Evolutionary conservation across 2,329 filamentous ascomycete species (phyloP).

Genomic region (Fusarium goolgardi): DNA sequence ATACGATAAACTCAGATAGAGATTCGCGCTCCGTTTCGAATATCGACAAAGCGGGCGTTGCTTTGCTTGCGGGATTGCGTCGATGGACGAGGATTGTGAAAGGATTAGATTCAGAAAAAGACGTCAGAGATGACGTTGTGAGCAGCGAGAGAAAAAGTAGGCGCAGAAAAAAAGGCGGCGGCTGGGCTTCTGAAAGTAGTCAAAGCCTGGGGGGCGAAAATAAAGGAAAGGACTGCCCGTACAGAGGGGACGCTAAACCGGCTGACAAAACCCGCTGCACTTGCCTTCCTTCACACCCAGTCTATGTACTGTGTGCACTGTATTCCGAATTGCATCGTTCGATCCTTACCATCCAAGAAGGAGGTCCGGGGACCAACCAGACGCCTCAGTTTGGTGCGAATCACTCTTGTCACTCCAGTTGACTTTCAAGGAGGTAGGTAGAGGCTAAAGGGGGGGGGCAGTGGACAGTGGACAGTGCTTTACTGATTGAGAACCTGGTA

Average conservation of each 20-base stretch:
- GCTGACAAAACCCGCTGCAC: slow-evolving; percentile 38
- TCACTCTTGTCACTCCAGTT: slow-evolving; percentile 19
- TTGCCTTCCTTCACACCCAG: background rate
- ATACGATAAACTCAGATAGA: slow-evolving; percentile 18
- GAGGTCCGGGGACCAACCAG: slow-evolving; percentile 35
- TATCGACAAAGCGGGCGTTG: slow-evolving; percentile 44
- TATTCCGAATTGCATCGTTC: slow-evolving; percentile 44
- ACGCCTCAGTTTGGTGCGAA: slow-evolving; percentile 1
- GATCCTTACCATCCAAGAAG: slow-evolving; percentile 40
- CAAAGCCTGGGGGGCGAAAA: slow-evolving; percentile 35
- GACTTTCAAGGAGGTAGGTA: slow-evolving; percentile 7
- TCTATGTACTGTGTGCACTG: slow-evolving; percentile 36
- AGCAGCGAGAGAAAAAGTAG: slow-evolving; percentile 51
- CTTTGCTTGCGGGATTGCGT: slow-evolving; percentile 49
- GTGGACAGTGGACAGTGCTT: slow-evolving; percentile 4
- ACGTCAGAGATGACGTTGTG: slow-evolving; percentile 63
- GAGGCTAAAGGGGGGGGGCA: background rate
- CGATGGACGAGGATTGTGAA: slow-evolving; percentile 51
- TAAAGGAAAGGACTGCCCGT: slow-evolving; percentile 26
- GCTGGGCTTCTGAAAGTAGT: slow-evolving; percentile 49
- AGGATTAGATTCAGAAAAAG: slow-evolving; percentile 56
- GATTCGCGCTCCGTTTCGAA: slow-evolving; percentile 41
- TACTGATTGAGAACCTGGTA: slow-evolving; percentile 15
- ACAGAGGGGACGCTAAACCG: slow-evolving; percentile 29
- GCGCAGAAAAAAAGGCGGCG: slow-evolving; percentile 51